A percentile compares a stretch with the other conserved stretches of the same genome.
Evolutionary conservation across 257 asterid species (phyloP).

Genomic region (Solanum habrochaites): DNA sequence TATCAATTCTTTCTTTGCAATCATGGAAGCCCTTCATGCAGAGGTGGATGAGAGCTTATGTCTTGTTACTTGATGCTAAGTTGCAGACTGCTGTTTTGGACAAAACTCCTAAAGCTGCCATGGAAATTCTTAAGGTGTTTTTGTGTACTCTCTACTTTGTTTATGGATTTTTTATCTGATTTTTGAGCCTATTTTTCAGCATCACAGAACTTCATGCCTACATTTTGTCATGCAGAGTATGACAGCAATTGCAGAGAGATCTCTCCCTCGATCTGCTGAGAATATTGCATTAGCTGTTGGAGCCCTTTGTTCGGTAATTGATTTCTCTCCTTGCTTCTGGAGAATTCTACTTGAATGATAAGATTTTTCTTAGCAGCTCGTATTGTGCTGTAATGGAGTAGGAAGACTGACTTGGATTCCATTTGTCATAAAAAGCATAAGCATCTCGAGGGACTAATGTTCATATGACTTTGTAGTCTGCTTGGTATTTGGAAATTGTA

Average conservation of each 20-base stretch:
- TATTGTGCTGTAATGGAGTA: background rate
- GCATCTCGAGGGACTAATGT: background rate
- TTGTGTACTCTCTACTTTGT: background rate
- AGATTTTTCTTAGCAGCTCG: background rate
- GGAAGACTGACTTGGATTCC: background rate
- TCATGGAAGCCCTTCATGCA: constrained; percentile 95
- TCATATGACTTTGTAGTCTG: background rate
- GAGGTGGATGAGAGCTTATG: constrained; percentile 81
- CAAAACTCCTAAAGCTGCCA: constrained; percentile 63
- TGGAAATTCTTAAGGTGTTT: constrained; percentile 66
- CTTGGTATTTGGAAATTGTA: background rate
- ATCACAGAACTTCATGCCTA: background rate
- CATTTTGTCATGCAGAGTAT: constrained; percentile 34
- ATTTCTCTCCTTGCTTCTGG: background rate
- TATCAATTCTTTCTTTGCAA: constrained; percentile 76
- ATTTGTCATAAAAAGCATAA: background rate
- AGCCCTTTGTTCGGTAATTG: constrained; percentile 71
- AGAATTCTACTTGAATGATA: background rate
- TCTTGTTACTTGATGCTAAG: constrained; percentile 49
- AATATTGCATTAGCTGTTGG: constrained; percentile 81
- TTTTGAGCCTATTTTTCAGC: background rate
- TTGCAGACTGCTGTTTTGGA: constrained; percentile 37
- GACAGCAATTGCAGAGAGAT: constrained; percentile 48
- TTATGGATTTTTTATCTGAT: background rate
- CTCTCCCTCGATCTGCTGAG: constrained; percentile 83